Conservation (phyloP, 2,329 filamentous ascomycete species). For the Paecilomyces dactylethromorphus region DNA sequence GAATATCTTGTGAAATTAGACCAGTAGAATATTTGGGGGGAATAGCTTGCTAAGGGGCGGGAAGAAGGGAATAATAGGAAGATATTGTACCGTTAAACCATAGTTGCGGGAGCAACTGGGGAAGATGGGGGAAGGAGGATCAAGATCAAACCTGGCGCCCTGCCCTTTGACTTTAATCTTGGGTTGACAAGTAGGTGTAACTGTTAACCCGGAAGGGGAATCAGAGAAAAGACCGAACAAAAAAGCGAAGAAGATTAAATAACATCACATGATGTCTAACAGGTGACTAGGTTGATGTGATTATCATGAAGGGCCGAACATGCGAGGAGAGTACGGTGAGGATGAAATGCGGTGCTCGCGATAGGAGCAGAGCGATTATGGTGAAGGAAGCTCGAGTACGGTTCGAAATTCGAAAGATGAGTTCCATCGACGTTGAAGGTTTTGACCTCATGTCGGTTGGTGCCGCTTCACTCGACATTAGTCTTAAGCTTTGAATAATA, state of each 20-base stretch:
- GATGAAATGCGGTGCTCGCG: conserved; percentile 86
- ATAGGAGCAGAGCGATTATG: conserved; percentile 77
- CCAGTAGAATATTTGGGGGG: neutral
- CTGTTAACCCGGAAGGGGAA: neutral
- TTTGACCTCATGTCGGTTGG: conserved; percentile 79
- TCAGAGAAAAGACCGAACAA: neutral
- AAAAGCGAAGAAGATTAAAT: neutral
- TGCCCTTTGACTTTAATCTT: neutral
- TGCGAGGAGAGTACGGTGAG: conserved; percentile 84
- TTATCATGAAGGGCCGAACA: conserved; percentile 81
- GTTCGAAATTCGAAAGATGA: conserved; percentile 76
- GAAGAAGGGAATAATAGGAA: neutral
- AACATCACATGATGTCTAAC: conserved; percentile 27
- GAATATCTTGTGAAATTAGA: neutral
- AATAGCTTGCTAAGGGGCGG: neutral
- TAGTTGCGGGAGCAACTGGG: neutral
- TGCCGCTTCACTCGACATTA: conserved; percentile 55
- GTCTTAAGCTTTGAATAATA: neutral
- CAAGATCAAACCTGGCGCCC: neutral
- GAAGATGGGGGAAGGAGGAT: neutral
- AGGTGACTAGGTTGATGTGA: conserved; percentile 83
- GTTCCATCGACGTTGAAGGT: conserved; percentile 83
- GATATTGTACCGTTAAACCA: neutral
- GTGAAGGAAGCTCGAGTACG: conserved; percentile 81
- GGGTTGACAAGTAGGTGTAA: neutral